phyloP scores from a whole-genome alignment of 108 stramenopile genomes.

The Fistulifera solaris region DNA sequence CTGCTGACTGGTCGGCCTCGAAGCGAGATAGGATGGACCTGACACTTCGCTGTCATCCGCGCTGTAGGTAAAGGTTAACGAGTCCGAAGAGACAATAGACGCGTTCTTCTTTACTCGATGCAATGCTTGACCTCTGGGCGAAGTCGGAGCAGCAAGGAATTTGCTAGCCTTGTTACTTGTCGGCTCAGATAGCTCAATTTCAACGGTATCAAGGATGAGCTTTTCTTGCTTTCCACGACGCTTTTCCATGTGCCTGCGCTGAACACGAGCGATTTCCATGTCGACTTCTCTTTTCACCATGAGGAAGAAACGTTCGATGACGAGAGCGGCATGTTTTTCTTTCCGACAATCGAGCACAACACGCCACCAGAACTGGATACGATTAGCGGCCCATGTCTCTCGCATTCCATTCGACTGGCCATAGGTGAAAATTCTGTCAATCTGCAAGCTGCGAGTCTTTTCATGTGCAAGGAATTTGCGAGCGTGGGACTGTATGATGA shows the following conservation, averaged over 20 bases:
- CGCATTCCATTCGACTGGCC: constrained; percentile 27
- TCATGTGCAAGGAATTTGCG: constrained; percentile 38
- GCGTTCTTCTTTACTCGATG: neutral
- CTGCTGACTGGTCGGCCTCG: neutral
- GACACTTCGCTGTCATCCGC: constrained; percentile 1
- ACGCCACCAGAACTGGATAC: constrained; percentile 62
- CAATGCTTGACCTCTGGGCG: neutral
- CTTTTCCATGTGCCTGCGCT: constrained; percentile 42
- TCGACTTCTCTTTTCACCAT: constrained; percentile 61
- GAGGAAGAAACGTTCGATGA: constrained; percentile 70
- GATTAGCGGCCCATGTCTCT: constrained; percentile 48
- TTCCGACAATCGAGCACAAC: constrained; percentile 35
- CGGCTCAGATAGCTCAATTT: constrained; percentile 13
- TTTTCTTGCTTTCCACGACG: constrained; percentile 24
- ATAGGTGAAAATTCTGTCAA: constrained; percentile 26
- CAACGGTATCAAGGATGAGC: constrained; percentile 33
- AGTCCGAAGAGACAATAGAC: neutral
- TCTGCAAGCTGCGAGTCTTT: constrained; percentile 7
- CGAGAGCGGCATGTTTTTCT: constrained; percentile 48
- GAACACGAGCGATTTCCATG: constrained; percentile 41
- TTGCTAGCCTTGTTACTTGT: too few species aligned
- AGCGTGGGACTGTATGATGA: constrained; percentile 55
- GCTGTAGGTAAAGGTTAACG: constrained; percentile 2
- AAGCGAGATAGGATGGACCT: neutral
- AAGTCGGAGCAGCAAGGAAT: too few species aligned